Conservation (phyloP, 2,329 filamentous ascomycete species). For the Xylariaceae sp. region DNA sequence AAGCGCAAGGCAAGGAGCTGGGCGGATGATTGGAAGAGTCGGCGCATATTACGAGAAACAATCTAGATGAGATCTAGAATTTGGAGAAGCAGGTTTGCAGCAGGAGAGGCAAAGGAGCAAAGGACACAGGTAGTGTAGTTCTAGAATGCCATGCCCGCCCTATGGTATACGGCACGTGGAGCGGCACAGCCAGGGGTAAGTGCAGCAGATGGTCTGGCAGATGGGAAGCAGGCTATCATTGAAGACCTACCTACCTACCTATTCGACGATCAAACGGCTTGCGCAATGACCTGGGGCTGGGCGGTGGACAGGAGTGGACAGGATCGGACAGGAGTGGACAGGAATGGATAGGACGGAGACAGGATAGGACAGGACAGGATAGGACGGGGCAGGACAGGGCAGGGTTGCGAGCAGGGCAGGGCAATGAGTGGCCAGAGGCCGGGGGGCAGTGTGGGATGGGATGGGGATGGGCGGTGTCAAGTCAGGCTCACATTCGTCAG, state of each 20-base stretch:
- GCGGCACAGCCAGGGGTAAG: constrained; percentile 14
- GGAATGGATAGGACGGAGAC: not conserved
- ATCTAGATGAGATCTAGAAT: constrained; percentile 17
- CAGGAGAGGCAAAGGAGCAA: constrained; percentile 4
- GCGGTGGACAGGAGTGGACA: not conserved
- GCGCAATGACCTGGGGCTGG: not conserved
- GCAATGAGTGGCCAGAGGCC: not conserved
- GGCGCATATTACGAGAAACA: constrained; percentile 23
- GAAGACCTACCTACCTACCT: constrained; percentile 1
- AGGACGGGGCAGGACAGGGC: not conserved
- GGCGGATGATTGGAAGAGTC: constrained; percentile 19
- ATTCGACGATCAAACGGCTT: constrained; percentile 10
- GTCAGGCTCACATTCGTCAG: constrained; percentile 9
- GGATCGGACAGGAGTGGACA: not conserved
- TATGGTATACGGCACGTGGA: constrained; percentile 18
- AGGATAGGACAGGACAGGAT: not conserved
- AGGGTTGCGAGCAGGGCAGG: not conserved
- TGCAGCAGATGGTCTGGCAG: constrained; percentile 15
- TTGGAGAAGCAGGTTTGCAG: constrained; percentile 12
- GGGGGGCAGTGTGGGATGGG: constrained; percentile 9
- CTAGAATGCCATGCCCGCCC: constrained; percentile 10
- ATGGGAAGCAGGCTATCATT: constrained; percentile 11
- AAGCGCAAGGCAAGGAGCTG: constrained; percentile 19
- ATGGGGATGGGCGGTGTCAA: constrained; percentile 12
- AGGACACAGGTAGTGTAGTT: constrained; percentile 3